Percentiles rank a stretch among this genome's conserved stretches.
Evolutionary conservation across 2,329 filamentous ascomycete genomes (phyloP).

Genomic region (Aureobasidium leucospermi): DNA sequence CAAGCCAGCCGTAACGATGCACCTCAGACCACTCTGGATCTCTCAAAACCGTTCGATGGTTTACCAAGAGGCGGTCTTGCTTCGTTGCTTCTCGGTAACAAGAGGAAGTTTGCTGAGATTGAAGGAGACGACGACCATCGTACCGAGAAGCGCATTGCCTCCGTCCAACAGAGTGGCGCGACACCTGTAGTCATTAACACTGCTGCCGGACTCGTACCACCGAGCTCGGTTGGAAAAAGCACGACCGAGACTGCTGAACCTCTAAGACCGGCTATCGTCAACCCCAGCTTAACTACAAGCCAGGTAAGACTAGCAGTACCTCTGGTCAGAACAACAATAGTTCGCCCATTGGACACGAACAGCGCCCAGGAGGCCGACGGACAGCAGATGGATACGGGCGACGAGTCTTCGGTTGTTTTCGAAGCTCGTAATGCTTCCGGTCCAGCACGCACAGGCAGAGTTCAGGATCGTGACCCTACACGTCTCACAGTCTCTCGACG

Average conservation of each 20-base stretch:
- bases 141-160: slow-evolving; percentile 52
- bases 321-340: slow-evolving; percentile 72
- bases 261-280: slow-evolving; percentile 79
- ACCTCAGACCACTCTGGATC: slow-evolving; percentile 75
- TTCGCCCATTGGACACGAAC: slow-evolving; percentile 66
- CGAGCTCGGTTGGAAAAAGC: slow-evolving; percentile 55
- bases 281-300: slow-evolving; percentile 70
- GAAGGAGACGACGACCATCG: slow-evolving; percentile 68
- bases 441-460: slow-evolving; percentile 51
- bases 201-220: slow-evolving; percentile 69
- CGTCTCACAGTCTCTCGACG: slow-evolving; percentile 75
- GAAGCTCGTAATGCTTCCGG: slow-evolving; percentile 78
- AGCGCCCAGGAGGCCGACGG: slow-evolving; percentile 35
- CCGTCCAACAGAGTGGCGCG: slow-evolving; percentile 55
- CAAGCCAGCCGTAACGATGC: slow-evolving; percentile 50
- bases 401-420: slow-evolving; percentile 60
- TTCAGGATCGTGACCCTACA: slow-evolving; percentile 68
- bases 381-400: slow-evolving; percentile 40
- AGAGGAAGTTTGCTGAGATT: slow-evolving; percentile 68
- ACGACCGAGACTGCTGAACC: slow-evolving; percentile 67
- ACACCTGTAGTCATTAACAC: slow-evolving; percentile 70
- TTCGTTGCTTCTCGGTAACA: slow-evolving; percentile 83
- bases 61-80: slow-evolving; percentile 83
- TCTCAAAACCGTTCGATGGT: slow-evolving; percentile 90
- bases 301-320: slow-evolving; percentile 84